Evolutionary conservation across 768 basidiomycete genomes (phyloP), one percentile per base, ranked within the genome.

Genomic region (Clavulina sp.): DNA sequence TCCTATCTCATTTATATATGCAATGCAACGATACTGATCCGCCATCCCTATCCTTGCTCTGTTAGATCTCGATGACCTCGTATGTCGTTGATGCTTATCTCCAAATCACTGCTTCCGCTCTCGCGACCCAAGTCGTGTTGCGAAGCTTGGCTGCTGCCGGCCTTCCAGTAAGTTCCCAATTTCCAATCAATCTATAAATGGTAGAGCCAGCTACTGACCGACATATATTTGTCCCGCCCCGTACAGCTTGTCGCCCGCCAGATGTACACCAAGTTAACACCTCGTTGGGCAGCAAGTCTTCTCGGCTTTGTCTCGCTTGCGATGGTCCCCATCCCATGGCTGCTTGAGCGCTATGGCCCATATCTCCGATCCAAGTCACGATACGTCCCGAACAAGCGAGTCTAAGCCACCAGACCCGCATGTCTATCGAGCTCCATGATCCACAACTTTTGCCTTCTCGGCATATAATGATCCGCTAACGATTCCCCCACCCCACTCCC

Each of bases 41-140:
- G 0, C 36, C 36, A 1, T 38, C n/a, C n/a, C n/a, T n/a, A n/a
- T n/a, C n/a, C n/a, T n/a, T n/a, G n/a, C n/a, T n/a, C n/a, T n/a
- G n/a, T 38, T 13, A 46, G 43, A 13, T 46, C 13, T 46, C 43
- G 13, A 9, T 46, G 13, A 46, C 26, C 1, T 13, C 13, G 13
- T 46, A 46, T 24, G 26, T 46, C 24, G 43, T 28, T 13, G 43
- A 46, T 46, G 43, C 26, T 9, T 46, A 46, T 54, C 61, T 68
- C 5, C 64, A 60, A 56, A 62, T 63, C 3, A 67, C 67, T 16
- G 67, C 68, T 28, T 63, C 63, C 16, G 67, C 68, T n/a, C 57
- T 69, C 3, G 64, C 68, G 1, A 61, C 63, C 3, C 61, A 59
- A 28, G 62, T 50, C 58, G 60, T 64, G 46, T 54, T 55, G 13